A percentile compares a stretch with the other conserved stretches of the same genome.
Evolutionary conservation across 371 early-diverging fungal species (phyloP).

Genomic region (Mucor piriformis): DNA sequence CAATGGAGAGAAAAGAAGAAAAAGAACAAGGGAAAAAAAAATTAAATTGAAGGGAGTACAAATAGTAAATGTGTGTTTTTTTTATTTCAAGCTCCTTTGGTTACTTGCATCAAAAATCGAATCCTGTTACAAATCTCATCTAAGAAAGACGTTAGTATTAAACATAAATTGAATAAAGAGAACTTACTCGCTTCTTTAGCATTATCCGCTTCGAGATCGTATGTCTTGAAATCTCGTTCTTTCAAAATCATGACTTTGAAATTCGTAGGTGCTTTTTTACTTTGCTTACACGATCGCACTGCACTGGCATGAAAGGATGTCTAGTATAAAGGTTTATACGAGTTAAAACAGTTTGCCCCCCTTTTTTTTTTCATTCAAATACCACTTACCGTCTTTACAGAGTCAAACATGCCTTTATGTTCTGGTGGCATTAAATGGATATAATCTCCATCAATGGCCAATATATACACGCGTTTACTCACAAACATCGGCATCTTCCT

Average conservation of each 20-base stretch:
- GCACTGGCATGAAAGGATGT: constrained; percentile 80
- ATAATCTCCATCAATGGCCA: constrained; percentile 94
- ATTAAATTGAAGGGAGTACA: not conserved
- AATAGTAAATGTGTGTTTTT: not conserved
- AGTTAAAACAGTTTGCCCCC: no score
- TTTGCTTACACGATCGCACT: constrained; percentile 78
- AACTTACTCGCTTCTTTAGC: constrained; percentile 74
- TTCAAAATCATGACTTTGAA: constrained; percentile 76
- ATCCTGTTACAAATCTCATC: constrained; percentile 52
- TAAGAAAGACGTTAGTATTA: no score
- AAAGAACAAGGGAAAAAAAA: not conserved
- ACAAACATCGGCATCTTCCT: constrained; percentile 82
- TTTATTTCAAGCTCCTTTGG: constrained; percentile 28
- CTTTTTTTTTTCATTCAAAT: no score
- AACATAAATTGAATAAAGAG: no score
- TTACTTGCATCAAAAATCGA: constrained; percentile 47
- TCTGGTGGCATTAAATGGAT: constrained; percentile 89
- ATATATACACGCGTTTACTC: constrained; percentile 79
- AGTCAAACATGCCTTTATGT: constrained; percentile 79
- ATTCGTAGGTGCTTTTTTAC: constrained; percentile 71
- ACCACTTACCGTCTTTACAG: constrained; percentile 81
- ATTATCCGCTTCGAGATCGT: constrained; percentile 79
- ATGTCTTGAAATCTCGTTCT: constrained; percentile 67
- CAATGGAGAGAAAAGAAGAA: not conserved
- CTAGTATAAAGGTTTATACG: constrained; percentile 25